These are phyloP conservation scores for Cercospora zeae-maydis DNA, from an alignment of 2,329 filamentous ascomycete genomes.

Conservation along the genomic window DNA sequence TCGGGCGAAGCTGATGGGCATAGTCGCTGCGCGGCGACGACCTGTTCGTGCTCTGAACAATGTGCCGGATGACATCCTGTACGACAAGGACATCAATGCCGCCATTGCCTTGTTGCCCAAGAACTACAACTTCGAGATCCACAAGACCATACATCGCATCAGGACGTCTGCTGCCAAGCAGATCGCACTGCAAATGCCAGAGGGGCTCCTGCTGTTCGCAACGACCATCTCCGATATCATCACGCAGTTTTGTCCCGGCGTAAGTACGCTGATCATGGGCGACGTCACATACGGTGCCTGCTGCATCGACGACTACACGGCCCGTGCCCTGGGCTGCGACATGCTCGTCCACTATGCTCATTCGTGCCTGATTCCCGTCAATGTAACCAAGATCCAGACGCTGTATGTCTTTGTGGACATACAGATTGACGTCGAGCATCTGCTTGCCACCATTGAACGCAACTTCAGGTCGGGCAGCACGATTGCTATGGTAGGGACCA, in stretches of 20 bases:
- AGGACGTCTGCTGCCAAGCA: constrained; percentile 73
- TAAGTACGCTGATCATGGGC: constrained; percentile 95
- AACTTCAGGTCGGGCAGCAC: constrained; percentile 85
- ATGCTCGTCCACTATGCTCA: constrained; percentile 95
- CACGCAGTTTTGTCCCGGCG: constrained; percentile 85
- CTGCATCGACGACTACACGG: constrained; percentile 98
- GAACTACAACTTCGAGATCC: constrained; percentile 99
- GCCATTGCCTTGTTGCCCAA: constrained; percentile 81
- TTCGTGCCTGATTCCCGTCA: constrained; percentile 91
- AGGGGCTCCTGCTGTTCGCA: constrained; percentile 89
- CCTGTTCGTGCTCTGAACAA: constrained; percentile 82
- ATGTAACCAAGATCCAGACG: constrained; percentile 94
- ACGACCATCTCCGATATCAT: constrained; percentile 97
- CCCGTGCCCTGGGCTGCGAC: constrained; percentile 87
- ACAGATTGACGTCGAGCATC: constrained; percentile 84
- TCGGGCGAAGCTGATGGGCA: constrained; percentile 6
- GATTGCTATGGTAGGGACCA: constrained; percentile 90
- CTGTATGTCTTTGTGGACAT: constrained; percentile 99
- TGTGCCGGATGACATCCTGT: constrained; percentile 79
- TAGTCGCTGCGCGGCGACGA: constrained; percentile 69
- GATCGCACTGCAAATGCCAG: constrained; percentile 94
- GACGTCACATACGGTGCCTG: constrained; percentile 98
- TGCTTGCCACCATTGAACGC: constrained; percentile 79
- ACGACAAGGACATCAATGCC: constrained; percentile 79
- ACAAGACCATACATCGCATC: constrained; percentile 95